Evolutionary conservation across 2,329 filamentous ascomycete genomes (phyloP).

Genomic region (Hymenoscyphus fructigenus): DNA sequence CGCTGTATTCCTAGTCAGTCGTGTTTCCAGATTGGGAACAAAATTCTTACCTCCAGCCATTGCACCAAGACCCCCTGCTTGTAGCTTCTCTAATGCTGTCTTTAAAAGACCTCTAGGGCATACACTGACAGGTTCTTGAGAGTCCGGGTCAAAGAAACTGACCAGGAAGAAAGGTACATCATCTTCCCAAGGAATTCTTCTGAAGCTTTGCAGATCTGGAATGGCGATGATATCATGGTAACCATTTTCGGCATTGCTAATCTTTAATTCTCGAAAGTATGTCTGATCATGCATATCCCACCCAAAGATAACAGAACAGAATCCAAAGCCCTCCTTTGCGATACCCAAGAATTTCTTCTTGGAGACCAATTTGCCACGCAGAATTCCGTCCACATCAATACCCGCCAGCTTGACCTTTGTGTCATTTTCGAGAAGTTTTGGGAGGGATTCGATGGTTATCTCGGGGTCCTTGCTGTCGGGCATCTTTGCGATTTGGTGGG

Average conservation of each 20-base stretch:
- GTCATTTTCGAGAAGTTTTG: constrained; percentile 67
- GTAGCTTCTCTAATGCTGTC: constrained; percentile 65
- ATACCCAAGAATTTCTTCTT: constrained; percentile 91
- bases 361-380: constrained; percentile 87
- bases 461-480: constrained; percentile 28
- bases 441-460: constrained; percentile 64
- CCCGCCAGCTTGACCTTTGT: constrained; percentile 83
- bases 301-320: constrained; percentile 91
- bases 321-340: constrained; percentile 79
- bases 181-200: constrained; percentile 88
- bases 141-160: constrained; percentile 81
- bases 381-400: constrained; percentile 80
- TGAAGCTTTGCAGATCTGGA: constrained; percentile 73
- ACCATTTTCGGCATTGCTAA: constrained; percentile 89
- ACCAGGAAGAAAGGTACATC: constrained; percentile 83
- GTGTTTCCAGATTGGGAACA: not conserved
- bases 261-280: constrained; percentile 79
- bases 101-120: constrained; percentile 78
- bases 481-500: constrained; percentile 19
- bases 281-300: constrained; percentile 98
- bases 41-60: constrained; percentile 78
- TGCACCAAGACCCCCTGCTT: constrained; percentile 69
- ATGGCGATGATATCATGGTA: constrained; percentile 84
- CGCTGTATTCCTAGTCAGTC: constrained; percentile 50
- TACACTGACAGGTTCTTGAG: constrained; percentile 66